phyloP scores from a whole-genome alignment of 495 filamentous ascomycete genomes.

The Penicillium coffeae region DNA sequence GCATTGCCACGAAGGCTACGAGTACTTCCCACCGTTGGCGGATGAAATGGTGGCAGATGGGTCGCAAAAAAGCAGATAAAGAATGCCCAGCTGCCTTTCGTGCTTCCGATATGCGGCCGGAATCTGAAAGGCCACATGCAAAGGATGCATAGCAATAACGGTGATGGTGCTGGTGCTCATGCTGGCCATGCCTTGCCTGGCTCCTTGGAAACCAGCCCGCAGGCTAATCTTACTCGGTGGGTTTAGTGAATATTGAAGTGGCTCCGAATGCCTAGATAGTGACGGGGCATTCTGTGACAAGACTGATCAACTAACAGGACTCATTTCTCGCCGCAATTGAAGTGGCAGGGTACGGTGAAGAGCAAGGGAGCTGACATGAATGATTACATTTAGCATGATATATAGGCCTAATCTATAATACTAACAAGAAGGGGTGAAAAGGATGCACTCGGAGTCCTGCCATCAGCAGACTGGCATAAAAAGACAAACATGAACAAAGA shows the following conservation, averaged over 20 bases:
- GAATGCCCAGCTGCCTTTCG: too few relatives aligned
- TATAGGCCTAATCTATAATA: slow-evolving; percentile 19
- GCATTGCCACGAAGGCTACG: not conserved
- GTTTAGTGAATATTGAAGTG: too few relatives aligned
- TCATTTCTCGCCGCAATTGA: not conserved
- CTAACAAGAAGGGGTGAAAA: slow-evolving; percentile 17
- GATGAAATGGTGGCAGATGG: too few relatives aligned
- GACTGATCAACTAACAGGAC: not conserved
- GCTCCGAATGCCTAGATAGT: too few relatives aligned
- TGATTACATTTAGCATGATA: slow-evolving; percentile 26
- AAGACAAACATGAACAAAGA: slow-evolving; percentile 32
- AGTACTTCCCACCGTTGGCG: too few relatives aligned
- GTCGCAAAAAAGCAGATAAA: too few relatives aligned
- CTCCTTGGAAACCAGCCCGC: not conserved
- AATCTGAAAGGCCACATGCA: not conserved
- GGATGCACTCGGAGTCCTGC: slow-evolving; percentile 19
- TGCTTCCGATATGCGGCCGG: too few relatives aligned
- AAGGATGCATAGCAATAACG: not conserved
- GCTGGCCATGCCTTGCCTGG: not conserved
- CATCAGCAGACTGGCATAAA: slow-evolving; percentile 22
- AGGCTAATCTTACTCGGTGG: not conserved
- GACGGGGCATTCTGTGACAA: not conserved
- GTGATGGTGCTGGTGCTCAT: not conserved
- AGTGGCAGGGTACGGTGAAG: not conserved
- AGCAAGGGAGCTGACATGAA: slow-evolving; percentile 5